Percentiles rank a stretch among this genome's conserved stretches.
phyloP scores from a whole-genome alignment of 2,329 filamentous ascomycete genomes.

The Diaporthe ilicicola region DNA sequence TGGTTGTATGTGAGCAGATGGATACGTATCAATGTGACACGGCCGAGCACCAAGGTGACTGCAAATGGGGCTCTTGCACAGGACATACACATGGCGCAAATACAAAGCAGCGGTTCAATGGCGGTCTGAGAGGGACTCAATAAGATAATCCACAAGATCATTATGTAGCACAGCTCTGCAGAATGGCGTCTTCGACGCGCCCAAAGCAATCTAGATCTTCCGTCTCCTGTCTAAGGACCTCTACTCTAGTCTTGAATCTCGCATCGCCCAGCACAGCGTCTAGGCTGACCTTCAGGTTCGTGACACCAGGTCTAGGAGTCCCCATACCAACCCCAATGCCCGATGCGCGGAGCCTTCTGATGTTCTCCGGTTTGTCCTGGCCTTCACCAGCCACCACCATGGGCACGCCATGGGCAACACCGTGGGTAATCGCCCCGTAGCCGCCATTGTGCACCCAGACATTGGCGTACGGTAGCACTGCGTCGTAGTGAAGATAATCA shows the following conservation, averaged over 20 bases:
- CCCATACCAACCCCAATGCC: conserved; percentile 46
- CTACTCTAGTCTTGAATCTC: conserved; percentile 36
- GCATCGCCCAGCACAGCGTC: conserved; percentile 40
- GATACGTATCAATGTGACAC: neutral
- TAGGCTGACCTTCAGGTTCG: conserved; percentile 41
- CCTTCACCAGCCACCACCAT: conserved; percentile 51
- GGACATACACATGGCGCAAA: neutral
- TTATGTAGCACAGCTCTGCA: neutral
- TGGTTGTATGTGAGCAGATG: neutral
- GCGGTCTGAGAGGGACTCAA: neutral
- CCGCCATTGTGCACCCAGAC: conserved; percentile 52
- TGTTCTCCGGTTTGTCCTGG: conserved; percentile 52
- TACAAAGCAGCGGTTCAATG: neutral
- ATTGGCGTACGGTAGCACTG: conserved; percentile 46
- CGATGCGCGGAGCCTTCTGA: conserved; percentile 44
- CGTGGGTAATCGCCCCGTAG: conserved; percentile 51
- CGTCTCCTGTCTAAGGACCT: conserved; percentile 41
- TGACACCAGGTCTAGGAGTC: conserved; percentile 38
- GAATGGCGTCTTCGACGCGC: conserved; percentile 38
- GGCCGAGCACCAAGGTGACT: no score
- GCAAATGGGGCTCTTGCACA: neutral
- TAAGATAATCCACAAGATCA: neutral
- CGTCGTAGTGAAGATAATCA: conserved; percentile 50
- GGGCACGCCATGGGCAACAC: conserved; percentile 49
- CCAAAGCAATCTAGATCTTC: conserved; percentile 42